Conservation (phyloP, 1,284 basidiomycete species). For the Athelia sp. region DNA sequence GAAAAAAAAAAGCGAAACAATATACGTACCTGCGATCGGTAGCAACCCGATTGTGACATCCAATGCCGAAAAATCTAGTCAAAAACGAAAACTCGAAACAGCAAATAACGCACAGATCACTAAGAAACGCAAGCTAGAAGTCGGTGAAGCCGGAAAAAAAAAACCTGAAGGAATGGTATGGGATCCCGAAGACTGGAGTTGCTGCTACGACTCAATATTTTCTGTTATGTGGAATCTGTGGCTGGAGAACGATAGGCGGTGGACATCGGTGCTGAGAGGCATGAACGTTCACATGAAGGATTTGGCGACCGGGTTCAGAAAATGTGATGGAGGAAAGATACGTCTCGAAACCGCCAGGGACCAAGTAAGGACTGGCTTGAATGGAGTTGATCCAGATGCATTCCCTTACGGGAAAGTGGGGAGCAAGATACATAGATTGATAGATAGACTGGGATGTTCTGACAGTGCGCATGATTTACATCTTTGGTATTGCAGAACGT, state of each 20-base stretch:
- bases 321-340: background rate
- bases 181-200: constrained; percentile 11
- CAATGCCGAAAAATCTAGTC: background rate
- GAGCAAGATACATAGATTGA: no score
- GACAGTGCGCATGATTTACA: no score
- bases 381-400: background rate
- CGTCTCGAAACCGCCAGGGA: background rate
- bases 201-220: constrained; percentile 15
- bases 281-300: background rate
- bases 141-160: background rate
- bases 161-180: constrained; percentile 6
- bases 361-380: background rate
- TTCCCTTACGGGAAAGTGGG: background rate
- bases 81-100: background rate
- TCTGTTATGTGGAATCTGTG: constrained; percentile 10
- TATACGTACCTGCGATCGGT: background rate
- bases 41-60: background rate
- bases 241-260: background rate
- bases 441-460: no score
- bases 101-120: background rate
- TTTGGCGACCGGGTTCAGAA: background rate
- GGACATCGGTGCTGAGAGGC: background rate
- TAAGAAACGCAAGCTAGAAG: background rate
- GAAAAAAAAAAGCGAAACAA: background rate
- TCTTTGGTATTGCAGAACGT: no score